These are phyloP conservation scores for Phalaenopsis equestris DNA, from an alignment of 106 monocot species.

Conservation along the genomic window DNA sequence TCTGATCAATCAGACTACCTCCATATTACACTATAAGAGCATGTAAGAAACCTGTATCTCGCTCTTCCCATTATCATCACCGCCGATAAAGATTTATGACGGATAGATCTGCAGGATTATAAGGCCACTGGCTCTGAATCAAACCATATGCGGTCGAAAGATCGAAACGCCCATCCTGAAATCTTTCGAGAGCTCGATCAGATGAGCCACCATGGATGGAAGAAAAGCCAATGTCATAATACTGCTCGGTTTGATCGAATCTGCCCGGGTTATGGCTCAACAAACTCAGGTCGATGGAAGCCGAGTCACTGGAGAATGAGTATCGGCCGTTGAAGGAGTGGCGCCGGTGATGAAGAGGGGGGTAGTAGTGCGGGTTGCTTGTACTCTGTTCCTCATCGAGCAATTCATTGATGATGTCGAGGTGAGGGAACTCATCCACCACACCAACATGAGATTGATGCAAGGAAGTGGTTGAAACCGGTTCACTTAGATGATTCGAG, in stretches of 20 bases:
- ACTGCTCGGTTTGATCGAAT: conserved; percentile 37
- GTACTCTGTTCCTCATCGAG: conserved; percentile 65
- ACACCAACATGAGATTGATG: conserved; percentile 7
- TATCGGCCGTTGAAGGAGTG: conserved; percentile 31
- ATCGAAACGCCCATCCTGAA: conserved; percentile 17
- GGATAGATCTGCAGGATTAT: conserved; percentile 20
- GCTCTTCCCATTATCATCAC: neutral
- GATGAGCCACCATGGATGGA: conserved; percentile 24
- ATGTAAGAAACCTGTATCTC: neutral
- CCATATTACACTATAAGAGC: neutral
- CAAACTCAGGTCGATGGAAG: conserved; percentile 9
- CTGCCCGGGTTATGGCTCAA: conserved; percentile 12
- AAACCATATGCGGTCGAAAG: conserved; percentile 27
- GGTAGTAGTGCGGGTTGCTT: conserved; percentile 8
- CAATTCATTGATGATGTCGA: conserved; percentile 91
- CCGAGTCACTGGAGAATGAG: conserved; percentile 25
- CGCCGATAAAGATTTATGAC: conserved; percentile 39
- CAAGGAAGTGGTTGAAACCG: neutral
- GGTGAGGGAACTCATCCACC: conserved; percentile 79
- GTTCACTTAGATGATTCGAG: conserved; percentile 1
- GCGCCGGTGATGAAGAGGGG: conserved; percentile 7
- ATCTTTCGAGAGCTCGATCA: conserved; percentile 6
- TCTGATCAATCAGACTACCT: neutral
- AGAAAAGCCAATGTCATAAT: conserved; percentile 19
- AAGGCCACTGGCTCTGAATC: conserved; percentile 44